phyloP scores from a whole-genome alignment of 2,329 filamentous ascomycete species.

The Leptographium galeiforme region DNA sequence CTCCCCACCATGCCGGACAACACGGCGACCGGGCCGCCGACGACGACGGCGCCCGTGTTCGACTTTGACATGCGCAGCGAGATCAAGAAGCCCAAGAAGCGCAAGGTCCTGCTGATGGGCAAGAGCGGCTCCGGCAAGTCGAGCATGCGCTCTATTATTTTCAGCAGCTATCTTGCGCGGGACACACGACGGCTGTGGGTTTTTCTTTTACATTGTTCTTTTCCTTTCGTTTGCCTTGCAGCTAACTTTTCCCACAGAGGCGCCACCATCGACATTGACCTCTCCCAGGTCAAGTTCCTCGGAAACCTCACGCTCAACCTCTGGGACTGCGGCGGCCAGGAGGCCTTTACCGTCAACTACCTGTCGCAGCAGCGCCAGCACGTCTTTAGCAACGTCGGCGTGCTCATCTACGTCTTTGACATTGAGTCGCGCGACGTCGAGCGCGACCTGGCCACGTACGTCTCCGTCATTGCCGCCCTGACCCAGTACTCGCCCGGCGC shows the following conservation, averaged over 20 bases:
- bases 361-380: constrained; percentile 88
- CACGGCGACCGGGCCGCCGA: background rate
- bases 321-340: constrained; percentile 98
- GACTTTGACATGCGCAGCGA: constrained; percentile 19
- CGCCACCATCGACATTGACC: constrained; percentile 95
- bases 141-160: constrained; percentile 97
- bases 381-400: constrained; percentile 92
- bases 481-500: constrained; percentile 70
- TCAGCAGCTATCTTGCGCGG: constrained; percentile 96
- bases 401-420: constrained; percentile 98
- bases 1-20: constrained; percentile 1
- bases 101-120: constrained; percentile 81
- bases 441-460: constrained; percentile 84
- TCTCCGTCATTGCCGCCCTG: constrained; percentile 76
- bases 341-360: constrained; percentile 98
- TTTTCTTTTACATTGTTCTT: too few relatives aligned
- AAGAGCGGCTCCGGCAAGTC: constrained; percentile 97
- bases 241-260: constrained; percentile 44
- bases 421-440: constrained; percentile 93
- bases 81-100: constrained; percentile 63
- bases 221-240: too few relatives aligned
- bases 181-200: constrained; percentile 71
- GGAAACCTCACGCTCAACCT: constrained; percentile 94
- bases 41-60: constrained; percentile 6
- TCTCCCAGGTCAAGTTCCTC: constrained; percentile 97